Evolutionary conservation across 75 land plant genomes (phyloP).

Genomic region (Pinus albicaulis): DNA sequence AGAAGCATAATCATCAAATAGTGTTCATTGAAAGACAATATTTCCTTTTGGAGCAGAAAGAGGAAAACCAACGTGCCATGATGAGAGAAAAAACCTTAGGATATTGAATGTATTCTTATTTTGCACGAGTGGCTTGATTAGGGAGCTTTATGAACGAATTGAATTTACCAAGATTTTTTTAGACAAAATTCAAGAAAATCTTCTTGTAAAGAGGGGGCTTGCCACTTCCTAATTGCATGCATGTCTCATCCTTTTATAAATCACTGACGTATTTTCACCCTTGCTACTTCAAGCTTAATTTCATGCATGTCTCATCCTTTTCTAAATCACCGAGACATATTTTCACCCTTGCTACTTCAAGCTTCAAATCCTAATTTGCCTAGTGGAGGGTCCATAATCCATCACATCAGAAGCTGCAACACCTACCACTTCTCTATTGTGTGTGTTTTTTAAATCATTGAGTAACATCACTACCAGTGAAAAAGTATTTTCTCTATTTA

Average conservation of each 20-base stretch:
- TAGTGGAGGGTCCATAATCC: conserved; percentile 49
- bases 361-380: conserved; percentile 76
- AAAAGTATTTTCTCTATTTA: too few relatives aligned
- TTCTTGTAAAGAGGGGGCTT: conserved; percentile 59
- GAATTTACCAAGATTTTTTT: conserved; percentile 64
- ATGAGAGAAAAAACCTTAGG: conserved; percentile 20
- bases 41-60: neutral
- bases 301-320: conserved; percentile 30
- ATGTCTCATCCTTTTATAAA: too few relatives aligned
- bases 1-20: neutral
- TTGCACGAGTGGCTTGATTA: conserved; percentile 17
- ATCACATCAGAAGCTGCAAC: conserved; percentile 14
- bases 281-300: too few relatives aligned
- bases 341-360: conserved; percentile 74
- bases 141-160: conserved; percentile 35
- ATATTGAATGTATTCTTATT: conserved; percentile 62
- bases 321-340: conserved; percentile 73
- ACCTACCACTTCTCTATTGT: neutral
- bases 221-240: conserved; percentile 5
- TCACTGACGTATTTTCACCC: too few relatives aligned
- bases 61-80: neutral
- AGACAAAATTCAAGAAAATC: conserved; percentile 70
- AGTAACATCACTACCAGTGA: conserved; percentile 10
- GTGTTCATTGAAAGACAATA: neutral
- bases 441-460: conserved; percentile 12